Evolutionary conservation across 805 yeast genomes (phyloP), one percentile per base, ranked within the genome.

Genomic region (Suhomyces faveliae): DNA sequence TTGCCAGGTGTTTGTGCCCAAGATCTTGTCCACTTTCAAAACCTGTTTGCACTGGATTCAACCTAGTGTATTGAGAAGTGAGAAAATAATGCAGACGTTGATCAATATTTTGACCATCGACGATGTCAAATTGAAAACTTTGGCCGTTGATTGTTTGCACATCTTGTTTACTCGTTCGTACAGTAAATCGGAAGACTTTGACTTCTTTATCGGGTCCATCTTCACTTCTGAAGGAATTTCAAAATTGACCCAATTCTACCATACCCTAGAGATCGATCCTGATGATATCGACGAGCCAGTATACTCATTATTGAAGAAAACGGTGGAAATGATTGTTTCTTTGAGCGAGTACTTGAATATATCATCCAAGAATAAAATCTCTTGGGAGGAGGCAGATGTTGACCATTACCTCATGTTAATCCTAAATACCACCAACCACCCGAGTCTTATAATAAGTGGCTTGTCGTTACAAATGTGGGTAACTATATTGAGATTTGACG

Each of bases 401-500:
- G 75, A 74, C 24, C 81, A 78, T 43, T 94, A 89, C 61, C 75
- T 90, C 53, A 77, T 79, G 47, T 76, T 94, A 19, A 89, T 94
- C 5, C 71, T 94, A 39, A 78, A 83, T 40, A 89, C 97, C 1
- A 87, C 96, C 0, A 79, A 76, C 57, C 94, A 89, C 60, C 87
- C 89, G 21, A 87, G 96, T 57, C 74, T 94, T 47, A 85, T 92
- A n/a, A 84, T 92, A 2, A 85, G 96, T 43, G 96, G 97, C 0
- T 75, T 94, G 13, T 87, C 97, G 0, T 68, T 94, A 45, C 96
- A 90, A 62, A 86, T 94, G 71, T 95, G 99, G 99, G 89, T 96
- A 51, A 81, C 92, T 2, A 81, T 92, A 55, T 70, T 95, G 44
- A 78, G 99, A 58, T 80, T 84, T 48, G 96, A 90, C 55, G 88